Evolutionary conservation across 371 early-diverging fungal genomes (phyloP), one percentile per base, ranked within the genome.

Genomic region (Batkoa obscura): DNA sequence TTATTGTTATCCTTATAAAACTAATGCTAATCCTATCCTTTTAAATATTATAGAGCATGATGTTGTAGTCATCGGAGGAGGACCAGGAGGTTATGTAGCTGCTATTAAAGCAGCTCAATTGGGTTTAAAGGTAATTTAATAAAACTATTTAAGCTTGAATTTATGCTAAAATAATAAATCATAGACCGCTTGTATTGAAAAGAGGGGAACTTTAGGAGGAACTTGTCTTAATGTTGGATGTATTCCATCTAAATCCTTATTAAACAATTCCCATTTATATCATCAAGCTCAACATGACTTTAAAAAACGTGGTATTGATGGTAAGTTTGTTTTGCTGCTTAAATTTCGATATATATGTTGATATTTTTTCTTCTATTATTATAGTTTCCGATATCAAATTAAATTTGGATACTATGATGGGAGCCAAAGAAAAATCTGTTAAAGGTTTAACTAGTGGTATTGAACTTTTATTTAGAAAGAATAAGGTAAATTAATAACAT

Each of bases 181-280:
- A 23, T 75, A 92, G 91, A 85, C 87, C 42, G 96, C 94, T 31
- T 94, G 95, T 68, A 80, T 95, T 56, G 96, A 97, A 74, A 90
- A 87, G 73, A 90, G 98, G 60, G 95, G 92, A 37, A 60, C 90
- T 34, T 79, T 97, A 13, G 98, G 98, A 64, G 98, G 98, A 58
- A 97, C 98, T 42, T 97, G 98, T 73, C 72, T 97, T 63, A 97
- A 97, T 68, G 94, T 96, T 45, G 98, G 98, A 46, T 97, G 97
- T 76, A 97, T 97, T 71, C 98, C 98, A 37, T 95, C 96, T 59
- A 97, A 97, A 75, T 86, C 97, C 58, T 82, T 97, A 68, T 80
- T 97, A 66, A 79, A 97, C 83, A 94, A 95, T 81, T 89, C 96
- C 38, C 96, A 97, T 78, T 75, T 94, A 52, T 92, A 83, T 69